Base-by-base conservation (phyloP, 2,329 filamentous ascomycete species). In the Penicillium polonicum region DNA sequence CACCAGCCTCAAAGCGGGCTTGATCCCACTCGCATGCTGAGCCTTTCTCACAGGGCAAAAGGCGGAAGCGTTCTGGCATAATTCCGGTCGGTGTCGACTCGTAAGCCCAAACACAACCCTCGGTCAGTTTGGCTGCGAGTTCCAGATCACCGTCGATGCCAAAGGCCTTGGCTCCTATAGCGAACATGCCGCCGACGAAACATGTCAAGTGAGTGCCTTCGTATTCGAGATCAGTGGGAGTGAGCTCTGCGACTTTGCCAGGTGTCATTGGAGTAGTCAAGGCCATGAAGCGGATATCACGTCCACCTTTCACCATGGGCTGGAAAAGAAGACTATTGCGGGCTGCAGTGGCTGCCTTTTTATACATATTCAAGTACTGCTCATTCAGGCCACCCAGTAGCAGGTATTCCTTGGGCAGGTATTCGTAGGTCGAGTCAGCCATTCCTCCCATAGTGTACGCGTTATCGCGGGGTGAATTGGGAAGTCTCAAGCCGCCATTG, bases 101-200 rank as follows among this genome's bases (percentile, higher is more conserved):
- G 69, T 87, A 87, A 1, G 83, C 80, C 83, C 84, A 87, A n/a
- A 86, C 80, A 66, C 85, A 87, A 4, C 82, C 82, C 55, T 87
- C 80, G 0, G 83, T 82, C 45, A 87, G 74, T 65, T 84, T 82
- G 43, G 78, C 75, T 12, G 82, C 85, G 51, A 86, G 79, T 0
- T 79, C 74, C 59, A 87, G 73, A 63, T 87, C 83, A 17, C 74
- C 72, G 3, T 80, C 71, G n/a, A 82, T 76, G 15, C 78, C 72
- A 68, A 86, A 86, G 1, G 86, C 66, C 64, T 81, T 83, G 44
- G 83, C 80, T 29, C 84, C 85, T 0, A 87, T 70, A 0, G 81
- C 84, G 59, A 85, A 82, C 84, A 87, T 87, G 52, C 84, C 85
- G 12, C 85, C 85, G 0, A 81, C 77, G 66, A 84, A 87, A 72